Conservation (phyloP, 2,329 filamentous ascomycete species). For the Ascochyta clinopodiicola region DNA sequence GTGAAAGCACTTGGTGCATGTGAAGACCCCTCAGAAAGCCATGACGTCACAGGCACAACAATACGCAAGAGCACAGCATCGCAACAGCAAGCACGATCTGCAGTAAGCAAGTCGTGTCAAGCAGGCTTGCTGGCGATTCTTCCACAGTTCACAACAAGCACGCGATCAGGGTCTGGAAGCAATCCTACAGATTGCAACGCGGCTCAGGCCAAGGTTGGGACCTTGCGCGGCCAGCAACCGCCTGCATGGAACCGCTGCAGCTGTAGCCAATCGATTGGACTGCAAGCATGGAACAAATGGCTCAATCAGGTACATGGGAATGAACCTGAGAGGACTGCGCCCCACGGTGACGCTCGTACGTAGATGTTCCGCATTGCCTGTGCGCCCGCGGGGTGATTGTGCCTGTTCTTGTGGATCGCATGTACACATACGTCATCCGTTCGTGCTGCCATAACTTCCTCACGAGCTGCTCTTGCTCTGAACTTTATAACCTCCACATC, state of each 20-base stretch:
- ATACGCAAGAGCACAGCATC: background rate
- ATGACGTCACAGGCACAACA: background rate
- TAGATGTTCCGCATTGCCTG: conserved; percentile 22
- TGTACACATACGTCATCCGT: conserved; percentile 26
- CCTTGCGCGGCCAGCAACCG: conserved; percentile 6
- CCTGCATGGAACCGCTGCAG: background rate
- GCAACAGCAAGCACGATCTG: background rate
- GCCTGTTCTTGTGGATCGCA: conserved; percentile 5
- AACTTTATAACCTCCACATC: conserved; percentile 1
- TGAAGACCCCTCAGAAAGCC: background rate
- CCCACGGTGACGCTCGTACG: conserved; percentile 20
- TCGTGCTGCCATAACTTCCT: conserved; percentile 20
- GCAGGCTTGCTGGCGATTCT: background rate
- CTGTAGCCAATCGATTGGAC: conserved; percentile 6
- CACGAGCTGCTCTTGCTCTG: conserved; percentile 11
- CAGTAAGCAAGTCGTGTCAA: background rate
- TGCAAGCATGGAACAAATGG: conserved; percentile 9
- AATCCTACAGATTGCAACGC: conserved; percentile 4
- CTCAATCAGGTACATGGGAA: background rate
- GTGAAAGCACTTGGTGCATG: background rate
- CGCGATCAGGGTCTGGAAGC: conserved; percentile 7
- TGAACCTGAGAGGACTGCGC: conserved; percentile 14
- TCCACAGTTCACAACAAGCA: background rate
- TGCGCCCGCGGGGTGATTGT: conserved; percentile 18
- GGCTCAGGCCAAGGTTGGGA: conserved; percentile 10